Percentiles rank a stretch among this genome's conserved stretches.
Evolutionary conservation across 1,139 yeast genomes (phyloP).

Genomic region (Lodderomyces oxycetoniae): DNA sequence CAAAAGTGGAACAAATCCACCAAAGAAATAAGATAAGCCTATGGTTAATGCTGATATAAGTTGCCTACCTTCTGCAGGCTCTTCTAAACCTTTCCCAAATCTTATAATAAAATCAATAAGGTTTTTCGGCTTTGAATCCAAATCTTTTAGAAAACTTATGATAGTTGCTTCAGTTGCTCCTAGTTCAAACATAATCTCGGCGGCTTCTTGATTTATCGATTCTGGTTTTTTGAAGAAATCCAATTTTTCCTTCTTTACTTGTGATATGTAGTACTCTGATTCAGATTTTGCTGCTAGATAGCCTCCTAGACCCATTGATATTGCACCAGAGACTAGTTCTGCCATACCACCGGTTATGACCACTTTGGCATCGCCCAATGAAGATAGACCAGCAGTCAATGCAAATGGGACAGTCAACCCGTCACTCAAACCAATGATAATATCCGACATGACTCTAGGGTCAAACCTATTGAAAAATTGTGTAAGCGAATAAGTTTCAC

Average conservation of each 20-base stretch:
- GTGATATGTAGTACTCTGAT: slow-evolving; percentile 62
- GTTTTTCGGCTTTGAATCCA: slow-evolving; percentile 62
- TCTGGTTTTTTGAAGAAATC: slow-evolving; percentile 65
- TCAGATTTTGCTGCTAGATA: slow-evolving; percentile 79
- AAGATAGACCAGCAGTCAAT: slow-evolving; percentile 74
- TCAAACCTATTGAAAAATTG: slow-evolving; percentile 45
- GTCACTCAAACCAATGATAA: slow-evolving; percentile 74
- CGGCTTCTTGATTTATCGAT: slow-evolving; percentile 59
- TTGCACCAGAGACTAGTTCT: slow-evolving; percentile 76
- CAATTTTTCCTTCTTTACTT: slow-evolving; percentile 67
- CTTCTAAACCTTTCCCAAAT: slow-evolving; percentile 72
- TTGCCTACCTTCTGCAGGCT: slow-evolving; percentile 77
- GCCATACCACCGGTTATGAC: slow-evolving; percentile 87
- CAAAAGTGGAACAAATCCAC: slow-evolving; percentile 75
- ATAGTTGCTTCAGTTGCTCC: slow-evolving; percentile 68
- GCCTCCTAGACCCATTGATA: slow-evolving; percentile 84
- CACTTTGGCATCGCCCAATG: slow-evolving; percentile 67
- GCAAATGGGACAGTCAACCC: slow-evolving; percentile 86
- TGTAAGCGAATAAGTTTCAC: slow-evolving; percentile 16
- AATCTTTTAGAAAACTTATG: slow-evolving; percentile 59
- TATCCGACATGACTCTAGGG: slow-evolving; percentile 77
- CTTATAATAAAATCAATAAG: slow-evolving; percentile 70
- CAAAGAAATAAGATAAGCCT: slow-evolving; percentile 69
- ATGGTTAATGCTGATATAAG: slow-evolving; percentile 72
- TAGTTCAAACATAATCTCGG: slow-evolving; percentile 65